Conservation (phyloP, 2,329 filamentous ascomycete species). For the Cucurbitaria berberidis region DNA sequence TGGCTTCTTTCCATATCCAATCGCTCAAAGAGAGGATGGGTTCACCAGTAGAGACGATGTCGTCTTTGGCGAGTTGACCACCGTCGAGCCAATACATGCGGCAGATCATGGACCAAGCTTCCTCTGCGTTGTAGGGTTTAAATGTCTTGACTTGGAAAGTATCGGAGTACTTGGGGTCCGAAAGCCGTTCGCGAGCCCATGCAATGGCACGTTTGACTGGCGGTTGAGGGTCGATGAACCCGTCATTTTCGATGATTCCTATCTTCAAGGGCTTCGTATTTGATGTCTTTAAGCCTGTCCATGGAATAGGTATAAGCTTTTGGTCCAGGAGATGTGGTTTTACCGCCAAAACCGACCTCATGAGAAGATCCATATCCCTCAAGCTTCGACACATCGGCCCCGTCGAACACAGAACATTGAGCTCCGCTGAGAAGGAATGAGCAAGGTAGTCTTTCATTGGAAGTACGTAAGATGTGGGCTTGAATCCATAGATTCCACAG, state of each 20-base stretch:
- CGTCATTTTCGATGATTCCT: slow-evolving; percentile 53
- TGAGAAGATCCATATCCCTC: slow-evolving; percentile 26
- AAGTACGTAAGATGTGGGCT: slow-evolving; percentile 27
- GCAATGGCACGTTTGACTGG: slow-evolving; percentile 46
- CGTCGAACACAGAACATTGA: slow-evolving; percentile 19
- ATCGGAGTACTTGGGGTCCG: slow-evolving; percentile 1
- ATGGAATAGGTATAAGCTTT: slow-evolving; percentile 23
- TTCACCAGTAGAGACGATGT: slow-evolving; percentile 51
- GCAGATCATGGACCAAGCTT: slow-evolving; percentile 44
- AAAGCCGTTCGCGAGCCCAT: slow-evolving; percentile 40
- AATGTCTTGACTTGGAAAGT: slow-evolving; percentile 47
- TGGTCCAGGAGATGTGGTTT: slow-evolving; percentile 25
- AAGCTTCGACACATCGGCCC: slow-evolving; percentile 26
- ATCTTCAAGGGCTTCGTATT: slow-evolving; percentile 45
- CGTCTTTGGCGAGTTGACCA: slow-evolving; percentile 38
- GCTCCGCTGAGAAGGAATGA: slow-evolving; percentile 16
- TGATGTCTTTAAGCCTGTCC: slow-evolving; percentile 22
- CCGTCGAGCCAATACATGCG: slow-evolving; percentile 58
- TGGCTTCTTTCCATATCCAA: slow-evolving; percentile 13
- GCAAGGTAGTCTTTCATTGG: slow-evolving; percentile 17
- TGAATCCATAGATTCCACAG: slow-evolving; percentile 37
- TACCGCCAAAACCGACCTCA: slow-evolving; percentile 9
- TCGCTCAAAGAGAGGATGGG: slow-evolving; percentile 55
- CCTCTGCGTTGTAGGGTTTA: slow-evolving; percentile 34
- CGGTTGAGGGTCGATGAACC: slow-evolving; percentile 48